A percentile compares a stretch with the other conserved stretches of the same genome.
phyloP scores from a whole-genome alignment of 1,284 basidiomycete species.

The Cryptococcus hybrid region DNA sequence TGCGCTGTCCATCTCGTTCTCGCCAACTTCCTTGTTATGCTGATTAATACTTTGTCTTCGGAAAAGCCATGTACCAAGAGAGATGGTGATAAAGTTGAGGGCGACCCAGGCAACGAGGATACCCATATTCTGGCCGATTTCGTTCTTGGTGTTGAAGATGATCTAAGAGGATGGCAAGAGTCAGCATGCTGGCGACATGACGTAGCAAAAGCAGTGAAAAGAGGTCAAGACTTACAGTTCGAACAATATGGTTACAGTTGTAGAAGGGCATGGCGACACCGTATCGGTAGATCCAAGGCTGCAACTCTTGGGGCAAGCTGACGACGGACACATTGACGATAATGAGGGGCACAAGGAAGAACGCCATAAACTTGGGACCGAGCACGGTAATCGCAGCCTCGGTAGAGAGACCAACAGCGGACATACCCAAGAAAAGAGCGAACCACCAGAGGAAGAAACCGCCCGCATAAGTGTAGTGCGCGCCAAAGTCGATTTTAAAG shows the following conservation, averaged over 20 bases:
- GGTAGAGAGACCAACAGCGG: constrained; percentile 55
- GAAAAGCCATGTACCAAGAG: constrained; percentile 52
- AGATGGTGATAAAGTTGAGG: constrained; percentile 49
- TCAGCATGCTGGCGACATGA: constrained; percentile 1
- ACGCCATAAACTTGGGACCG: constrained; percentile 43
- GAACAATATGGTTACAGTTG: constrained; percentile 60
- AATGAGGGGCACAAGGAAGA: constrained; percentile 54
- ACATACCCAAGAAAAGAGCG: constrained; percentile 58
- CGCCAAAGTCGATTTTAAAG: constrained; percentile 58
- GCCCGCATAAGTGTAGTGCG: constrained; percentile 50
- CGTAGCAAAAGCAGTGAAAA: not conserved
- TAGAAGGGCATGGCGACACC: constrained; percentile 66
- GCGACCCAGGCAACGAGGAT: constrained; percentile 55
- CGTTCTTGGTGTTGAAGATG: constrained; percentile 66
- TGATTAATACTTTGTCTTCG: constrained; percentile 40
- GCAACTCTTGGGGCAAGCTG: constrained; percentile 61
- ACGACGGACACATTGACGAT: constrained; percentile 68
- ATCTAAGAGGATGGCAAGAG: constrained; percentile 40
- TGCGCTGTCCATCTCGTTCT: constrained; percentile 17
- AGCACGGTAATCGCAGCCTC: constrained; percentile 54
- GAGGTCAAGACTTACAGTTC: constrained; percentile 47
- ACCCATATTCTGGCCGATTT: constrained; percentile 53
- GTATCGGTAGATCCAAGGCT: constrained; percentile 62
- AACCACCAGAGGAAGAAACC: constrained; percentile 77
- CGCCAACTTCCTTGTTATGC: constrained; percentile 26